Percentiles rank a stretch among this genome's conserved stretches.
Conservation (phyloP, 805 yeast species). For the Vanderwaltozyma yarrowii region DNA sequence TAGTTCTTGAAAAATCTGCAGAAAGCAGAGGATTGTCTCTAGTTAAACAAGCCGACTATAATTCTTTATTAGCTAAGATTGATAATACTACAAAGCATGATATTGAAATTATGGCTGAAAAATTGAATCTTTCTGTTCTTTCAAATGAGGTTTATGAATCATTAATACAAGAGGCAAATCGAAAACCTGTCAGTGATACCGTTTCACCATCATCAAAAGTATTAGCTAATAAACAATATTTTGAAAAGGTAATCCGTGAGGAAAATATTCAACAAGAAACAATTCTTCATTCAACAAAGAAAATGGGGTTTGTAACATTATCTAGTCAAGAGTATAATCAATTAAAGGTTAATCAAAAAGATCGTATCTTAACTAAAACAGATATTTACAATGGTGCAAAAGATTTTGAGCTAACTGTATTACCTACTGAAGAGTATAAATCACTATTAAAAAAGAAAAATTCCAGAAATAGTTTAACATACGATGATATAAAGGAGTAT, state of each 20-base stretch:
- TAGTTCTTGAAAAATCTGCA: conserved; percentile 6
- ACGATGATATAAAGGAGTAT: conserved; percentile 25
- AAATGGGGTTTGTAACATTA: conserved; percentile 28
- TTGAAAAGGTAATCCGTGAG: conserved; percentile 25
- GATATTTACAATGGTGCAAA: conserved; percentile 31
- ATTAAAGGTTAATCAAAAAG: conserved; percentile 24
- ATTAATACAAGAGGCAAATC: conserved; percentile 3
- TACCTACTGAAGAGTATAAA: conserved; percentile 37
- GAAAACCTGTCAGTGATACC: conserved; percentile 3
- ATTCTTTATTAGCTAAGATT: conserved; percentile 3
- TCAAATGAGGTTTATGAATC: conserved; percentile 27
- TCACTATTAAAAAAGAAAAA: conserved; percentile 24
- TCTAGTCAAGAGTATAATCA: conserved; percentile 28
- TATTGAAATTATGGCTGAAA: conserved; percentile 23
- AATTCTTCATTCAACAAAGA: conserved; percentile 26
- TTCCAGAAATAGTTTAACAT: conserved; percentile 11
- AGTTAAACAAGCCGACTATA: conserved; percentile 3
- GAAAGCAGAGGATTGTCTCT: conserved; percentile 8
- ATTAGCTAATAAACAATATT: conserved; percentile 27
- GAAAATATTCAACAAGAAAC: conserved; percentile 22
- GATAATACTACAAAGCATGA: conserved; percentile 8
- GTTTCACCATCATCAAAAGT: conserved; percentile 21
- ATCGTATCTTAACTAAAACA: conserved; percentile 23
- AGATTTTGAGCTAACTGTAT: conserved; percentile 33
- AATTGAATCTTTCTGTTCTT: conserved; percentile 26